A percentile compares a stretch with the other conserved stretches of the same genome.
Conservation (phyloP, 306 rosid species). For the Acmispon strigosus region DNA sequence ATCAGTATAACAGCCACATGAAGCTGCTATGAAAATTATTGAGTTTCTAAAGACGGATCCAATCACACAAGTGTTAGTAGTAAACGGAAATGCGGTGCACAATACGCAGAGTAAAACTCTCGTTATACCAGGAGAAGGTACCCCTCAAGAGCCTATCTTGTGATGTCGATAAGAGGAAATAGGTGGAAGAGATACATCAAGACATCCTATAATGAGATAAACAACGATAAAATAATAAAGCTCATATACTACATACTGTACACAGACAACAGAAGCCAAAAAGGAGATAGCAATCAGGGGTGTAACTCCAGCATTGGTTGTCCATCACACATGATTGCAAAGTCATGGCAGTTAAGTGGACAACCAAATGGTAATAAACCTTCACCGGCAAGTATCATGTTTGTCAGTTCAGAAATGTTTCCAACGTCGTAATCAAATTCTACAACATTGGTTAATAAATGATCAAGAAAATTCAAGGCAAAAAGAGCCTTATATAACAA, state of each 20-base stretch:
- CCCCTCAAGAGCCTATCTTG: neutral
- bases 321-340: neutral
- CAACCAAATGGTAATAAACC: neutral
- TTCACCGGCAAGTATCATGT: neutral
- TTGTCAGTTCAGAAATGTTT: constrained; percentile 11
- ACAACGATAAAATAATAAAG: neutral
- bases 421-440: constrained; percentile 23
- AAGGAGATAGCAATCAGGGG: neutral
- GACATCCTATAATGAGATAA: neutral
- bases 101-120: neutral
- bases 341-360: neutral
- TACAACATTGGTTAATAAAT: constrained; percentile 21
- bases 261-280: neutral
- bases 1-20: no score
- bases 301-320: neutral
- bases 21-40: no score
- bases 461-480: neutral
- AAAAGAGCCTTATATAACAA: neutral
- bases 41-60: neutral
- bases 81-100: neutral
- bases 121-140: neutral
- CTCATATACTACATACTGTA: neutral
- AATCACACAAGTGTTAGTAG: neutral
- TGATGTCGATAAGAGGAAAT: neutral
- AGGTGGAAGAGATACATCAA: neutral